These are phyloP conservation scores for Phragmites australis DNA, from an alignment of 176 grass and related monocot genomes.

Conservation along the genomic window DNA sequence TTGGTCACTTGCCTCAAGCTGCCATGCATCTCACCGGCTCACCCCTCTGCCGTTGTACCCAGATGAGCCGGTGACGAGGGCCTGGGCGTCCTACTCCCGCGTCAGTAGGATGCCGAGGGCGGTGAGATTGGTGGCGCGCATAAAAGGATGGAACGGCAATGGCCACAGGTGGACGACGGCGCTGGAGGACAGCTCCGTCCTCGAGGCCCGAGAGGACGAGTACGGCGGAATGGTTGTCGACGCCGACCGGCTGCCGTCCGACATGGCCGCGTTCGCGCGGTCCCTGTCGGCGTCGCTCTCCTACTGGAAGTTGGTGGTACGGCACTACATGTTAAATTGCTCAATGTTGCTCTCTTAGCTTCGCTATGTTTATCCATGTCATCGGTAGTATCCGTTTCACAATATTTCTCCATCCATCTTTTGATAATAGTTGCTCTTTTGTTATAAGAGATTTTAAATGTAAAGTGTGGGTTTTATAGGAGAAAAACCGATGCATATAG, in stretches of 20 bases:
- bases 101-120: background rate
- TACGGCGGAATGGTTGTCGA: constrained; percentile 63
- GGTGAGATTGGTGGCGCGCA: background rate
- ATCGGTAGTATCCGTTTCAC: too few relatives aligned
- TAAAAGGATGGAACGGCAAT: background rate
- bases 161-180: background rate
- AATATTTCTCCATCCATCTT: too few relatives aligned
- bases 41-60: background rate
- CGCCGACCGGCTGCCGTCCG: constrained; percentile 45
- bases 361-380: too few relatives aligned
- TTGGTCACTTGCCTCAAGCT: background rate
- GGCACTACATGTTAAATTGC: background rate
- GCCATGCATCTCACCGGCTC: too few relatives aligned
- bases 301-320: constrained; percentile 56
- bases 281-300: constrained; percentile 51
- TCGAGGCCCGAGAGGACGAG: constrained; percentile 60
- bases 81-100: background rate
- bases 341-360: too few relatives aligned
- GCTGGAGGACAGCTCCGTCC: constrained; percentile 18
- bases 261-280: constrained; percentile 37
- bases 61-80: background rate
- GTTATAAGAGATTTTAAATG: too few relatives aligned
- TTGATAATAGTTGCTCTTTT: too few relatives aligned
- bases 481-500: too few relatives aligned
- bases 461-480: too few relatives aligned